Percentiles rank a stretch among this genome's conserved stretches.
These are phyloP conservation scores for Sarcodon sp. DNA, from an alignment of 768 basidiomycete genomes.

Conservation along the genomic window DNA sequence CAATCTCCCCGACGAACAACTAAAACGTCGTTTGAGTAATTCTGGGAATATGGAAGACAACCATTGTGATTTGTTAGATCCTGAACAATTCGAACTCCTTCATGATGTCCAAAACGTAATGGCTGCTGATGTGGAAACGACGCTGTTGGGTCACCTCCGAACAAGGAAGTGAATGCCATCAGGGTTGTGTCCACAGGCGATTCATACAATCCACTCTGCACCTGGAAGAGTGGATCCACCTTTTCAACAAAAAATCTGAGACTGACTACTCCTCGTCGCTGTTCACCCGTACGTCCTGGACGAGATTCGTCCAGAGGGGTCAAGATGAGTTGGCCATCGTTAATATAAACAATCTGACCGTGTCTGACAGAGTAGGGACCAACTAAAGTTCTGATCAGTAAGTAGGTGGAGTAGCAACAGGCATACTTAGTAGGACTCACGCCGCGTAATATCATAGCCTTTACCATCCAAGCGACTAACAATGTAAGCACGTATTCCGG, in stretches of 20 bases:
- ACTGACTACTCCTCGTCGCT: slow-evolving; percentile 27
- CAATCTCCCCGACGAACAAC: slow-evolving; percentile 71
- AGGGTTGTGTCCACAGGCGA: slow-evolving; percentile 33
- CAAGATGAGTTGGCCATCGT: slow-evolving; percentile 43
- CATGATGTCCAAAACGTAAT: slow-evolving; percentile 33
- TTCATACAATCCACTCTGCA: slow-evolving; percentile 23
- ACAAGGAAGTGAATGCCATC: slow-evolving; percentile 51
- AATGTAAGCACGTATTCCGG: slow-evolving; percentile 68
- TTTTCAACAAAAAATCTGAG: slow-evolving; percentile 46
- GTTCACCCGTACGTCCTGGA: slow-evolving; percentile 8
- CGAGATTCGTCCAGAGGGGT: slow-evolving; percentile 14
- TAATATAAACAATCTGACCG: slow-evolving; percentile 74
- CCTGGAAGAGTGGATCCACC: slow-evolving; percentile 31
- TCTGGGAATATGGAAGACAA: slow-evolving; percentile 39
- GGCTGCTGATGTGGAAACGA: slow-evolving; percentile 12
- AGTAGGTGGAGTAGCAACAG: slow-evolving; percentile 2
- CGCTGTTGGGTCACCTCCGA: slow-evolving; percentile 49
- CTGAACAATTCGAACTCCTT: slow-evolving; percentile 42
- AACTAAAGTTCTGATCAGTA: slow-evolving; percentile 29
- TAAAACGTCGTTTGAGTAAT: slow-evolving; percentile 40
- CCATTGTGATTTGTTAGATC: slow-evolving; percentile 43
- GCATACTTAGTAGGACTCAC: slow-evolving; percentile 29
- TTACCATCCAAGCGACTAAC: slow-evolving; percentile 70
- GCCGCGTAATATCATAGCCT: slow-evolving; percentile 77
- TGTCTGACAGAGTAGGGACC: slow-evolving; percentile 71